Conservation (phyloP, 352 stramenopile species). For the Globisporangium abappressorium region DNA sequence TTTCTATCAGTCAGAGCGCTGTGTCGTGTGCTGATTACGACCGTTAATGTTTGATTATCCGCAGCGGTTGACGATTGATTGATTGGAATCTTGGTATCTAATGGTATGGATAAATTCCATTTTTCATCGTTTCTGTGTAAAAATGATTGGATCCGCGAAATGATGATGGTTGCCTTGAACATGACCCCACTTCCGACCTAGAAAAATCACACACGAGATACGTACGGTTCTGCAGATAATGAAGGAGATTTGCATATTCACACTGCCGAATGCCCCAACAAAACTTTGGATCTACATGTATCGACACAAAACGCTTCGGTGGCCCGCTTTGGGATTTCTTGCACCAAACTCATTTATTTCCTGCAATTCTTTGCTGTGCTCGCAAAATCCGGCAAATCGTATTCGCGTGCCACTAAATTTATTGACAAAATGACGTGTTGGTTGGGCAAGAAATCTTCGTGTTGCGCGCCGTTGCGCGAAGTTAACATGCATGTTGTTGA, state of each 20-base stretch:
- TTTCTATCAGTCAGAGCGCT: neutral
- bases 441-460: too few relatives aligned
- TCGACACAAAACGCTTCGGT: too few relatives aligned
- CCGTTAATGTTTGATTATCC: neutral
- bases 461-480: too few relatives aligned
- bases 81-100: neutral
- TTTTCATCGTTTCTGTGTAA: neutral
- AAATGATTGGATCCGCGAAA: neutral
- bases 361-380: too few relatives aligned
- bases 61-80: neutral
- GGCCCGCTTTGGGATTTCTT: too few relatives aligned
- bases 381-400: too few relatives aligned
- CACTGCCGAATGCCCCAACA: too few relatives aligned
- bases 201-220: neutral
- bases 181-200: neutral
- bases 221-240: neutral
- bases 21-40: neutral
- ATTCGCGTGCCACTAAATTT: too few relatives aligned
- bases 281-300: too few relatives aligned
- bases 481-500: too few relatives aligned
- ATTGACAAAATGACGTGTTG: too few relatives aligned
- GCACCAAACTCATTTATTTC: too few relatives aligned
- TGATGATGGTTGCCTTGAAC: neutral
- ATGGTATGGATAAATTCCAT: neutral
- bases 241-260: neutral